Conservation (phyloP, 1,139 yeast genomes). For the Nakaseomyces nivariensis region DNA sequence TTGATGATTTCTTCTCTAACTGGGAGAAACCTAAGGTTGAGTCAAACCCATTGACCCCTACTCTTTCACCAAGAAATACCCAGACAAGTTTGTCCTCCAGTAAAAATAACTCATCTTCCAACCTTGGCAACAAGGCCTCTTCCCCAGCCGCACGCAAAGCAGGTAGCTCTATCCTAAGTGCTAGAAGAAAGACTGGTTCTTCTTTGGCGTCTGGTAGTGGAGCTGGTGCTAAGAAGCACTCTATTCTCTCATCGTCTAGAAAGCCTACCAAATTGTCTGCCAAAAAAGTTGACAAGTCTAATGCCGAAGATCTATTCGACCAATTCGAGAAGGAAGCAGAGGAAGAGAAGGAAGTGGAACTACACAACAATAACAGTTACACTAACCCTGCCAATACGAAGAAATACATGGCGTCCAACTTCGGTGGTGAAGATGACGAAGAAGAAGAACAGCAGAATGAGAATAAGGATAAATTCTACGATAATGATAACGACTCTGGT, state of each 20-base stretch:
- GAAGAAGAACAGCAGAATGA: constrained; percentile 1
- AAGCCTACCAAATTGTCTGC: constrained; percentile 49
- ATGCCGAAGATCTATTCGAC: constrained; percentile 66
- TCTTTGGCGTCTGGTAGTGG: constrained; percentile 6
- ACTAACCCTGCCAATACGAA: constrained; percentile 6
- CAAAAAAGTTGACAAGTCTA: constrained; percentile 40
- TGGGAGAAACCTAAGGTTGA: constrained; percentile 67
- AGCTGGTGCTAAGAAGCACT: constrained; percentile 25
- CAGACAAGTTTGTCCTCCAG: constrained; percentile 22
- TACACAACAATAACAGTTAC: constrained; percentile 7
- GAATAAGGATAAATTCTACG: neutral
- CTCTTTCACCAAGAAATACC: constrained; percentile 28
- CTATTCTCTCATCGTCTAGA: constrained; percentile 27
- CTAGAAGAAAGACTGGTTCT: constrained; percentile 18
- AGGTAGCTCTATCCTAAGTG: constrained; percentile 19
- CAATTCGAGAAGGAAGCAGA: constrained; percentile 83
- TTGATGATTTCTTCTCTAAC: constrained; percentile 82
- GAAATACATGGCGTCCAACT: constrained; percentile 1
- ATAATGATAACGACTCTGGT: constrained; percentile 7
- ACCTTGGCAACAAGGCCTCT: constrained; percentile 9
- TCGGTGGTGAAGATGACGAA: constrained; percentile 3
- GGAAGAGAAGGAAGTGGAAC: constrained; percentile 42
- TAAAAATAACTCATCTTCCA: constrained; percentile 1
- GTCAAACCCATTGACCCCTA: constrained; percentile 11
- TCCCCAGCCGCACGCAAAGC: constrained; percentile 14